Conservation (phyloP, 1,139 yeast species). For the Sugiyamaella sp. region DNA sequence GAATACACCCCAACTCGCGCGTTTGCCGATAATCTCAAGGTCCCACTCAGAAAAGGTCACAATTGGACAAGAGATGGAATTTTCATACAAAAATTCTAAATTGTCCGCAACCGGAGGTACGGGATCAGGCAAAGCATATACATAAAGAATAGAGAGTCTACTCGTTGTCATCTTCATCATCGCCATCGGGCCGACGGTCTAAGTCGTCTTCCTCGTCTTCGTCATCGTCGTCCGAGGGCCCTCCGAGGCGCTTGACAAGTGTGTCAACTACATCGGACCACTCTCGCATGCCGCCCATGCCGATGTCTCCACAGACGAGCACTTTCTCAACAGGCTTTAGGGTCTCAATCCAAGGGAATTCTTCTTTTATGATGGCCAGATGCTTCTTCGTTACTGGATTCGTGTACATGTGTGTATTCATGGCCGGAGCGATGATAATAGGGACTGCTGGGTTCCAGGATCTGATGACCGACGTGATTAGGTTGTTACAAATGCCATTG, state of each 20-base stretch:
- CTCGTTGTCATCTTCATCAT: constrained; percentile 24
- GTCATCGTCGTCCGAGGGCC: constrained; percentile 41
- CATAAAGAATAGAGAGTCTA: too few species aligned
- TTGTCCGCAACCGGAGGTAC: too few species aligned
- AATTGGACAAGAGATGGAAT: not conserved
- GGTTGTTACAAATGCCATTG: constrained; percentile 88
- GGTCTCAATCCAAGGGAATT: constrained; percentile 74
- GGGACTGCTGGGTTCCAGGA: constrained; percentile 93
- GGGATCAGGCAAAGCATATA: not conserved
- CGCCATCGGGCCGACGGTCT: constrained; percentile 24
- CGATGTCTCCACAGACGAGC: constrained; percentile 92
- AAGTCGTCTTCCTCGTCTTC: constrained; percentile 46
- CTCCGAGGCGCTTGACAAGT: constrained; percentile 53
- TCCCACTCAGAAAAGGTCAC: not conserved
- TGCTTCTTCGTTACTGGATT: constrained; percentile 92
- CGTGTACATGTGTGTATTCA: constrained; percentile 96
- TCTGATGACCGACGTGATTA: constrained; percentile 76
- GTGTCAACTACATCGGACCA: constrained; percentile 92
- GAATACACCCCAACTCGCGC: not conserved
- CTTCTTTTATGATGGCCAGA: constrained; percentile 59
- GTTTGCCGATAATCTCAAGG: not conserved
- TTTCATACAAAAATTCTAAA: not conserved
- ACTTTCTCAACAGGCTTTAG: constrained; percentile 93
- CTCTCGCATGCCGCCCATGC: constrained; percentile 98
- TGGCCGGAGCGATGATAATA: constrained; percentile 90